Evolutionary conservation across 2,329 filamentous ascomycete species (phyloP), one percentile per base, ranked within the genome.

Genomic region (Penicillium sp.): DNA sequence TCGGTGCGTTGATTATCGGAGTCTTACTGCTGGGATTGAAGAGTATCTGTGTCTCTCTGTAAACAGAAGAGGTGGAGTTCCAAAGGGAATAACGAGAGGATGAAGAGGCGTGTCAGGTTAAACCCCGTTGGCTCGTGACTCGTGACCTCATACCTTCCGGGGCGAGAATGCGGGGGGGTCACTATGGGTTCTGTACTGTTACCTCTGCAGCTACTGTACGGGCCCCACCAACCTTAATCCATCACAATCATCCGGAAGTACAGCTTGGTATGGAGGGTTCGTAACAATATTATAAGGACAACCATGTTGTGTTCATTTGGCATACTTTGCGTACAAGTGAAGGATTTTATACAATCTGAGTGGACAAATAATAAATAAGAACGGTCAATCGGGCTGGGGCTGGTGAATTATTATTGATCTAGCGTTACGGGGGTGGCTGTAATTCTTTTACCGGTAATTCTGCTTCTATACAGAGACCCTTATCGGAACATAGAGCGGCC

Each of bases 141-240:
- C 62, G 65, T 67, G 64, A 67, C 65, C 65, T 67, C 65, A 67
- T 67, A 64, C 63, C 58, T 49, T 43, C n/a, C 25, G 26, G 22
- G 33, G 46, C 25, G 33, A 33, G 54, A 65, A 58, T 67, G 65
- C 65, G 65, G 59, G 62, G 62, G 57, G 19, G 19, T 22, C 19
- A 22, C 19, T 22, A 22, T 22, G 19, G 19, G 19, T 22, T 22
- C 19, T 22, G 19, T 19, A 46, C 43, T 13, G 33, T 37, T 14
- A 14, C 4, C 2, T 37, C 13, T 14, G 35, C 14, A 5, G 14
- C 13, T 37, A 33, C 30, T 33, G 30, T 49, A 35, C 35, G 4
- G 48, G 48, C 48, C 48, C 48, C 48, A 51, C 48, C 30, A 51
- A 51, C 48, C 48, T 51, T 51, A 51, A 51, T 35, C 28, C 48